phyloP scores from a whole-genome alignment of 495 filamentous ascomycete species.

The Podospora australis region DNA sequence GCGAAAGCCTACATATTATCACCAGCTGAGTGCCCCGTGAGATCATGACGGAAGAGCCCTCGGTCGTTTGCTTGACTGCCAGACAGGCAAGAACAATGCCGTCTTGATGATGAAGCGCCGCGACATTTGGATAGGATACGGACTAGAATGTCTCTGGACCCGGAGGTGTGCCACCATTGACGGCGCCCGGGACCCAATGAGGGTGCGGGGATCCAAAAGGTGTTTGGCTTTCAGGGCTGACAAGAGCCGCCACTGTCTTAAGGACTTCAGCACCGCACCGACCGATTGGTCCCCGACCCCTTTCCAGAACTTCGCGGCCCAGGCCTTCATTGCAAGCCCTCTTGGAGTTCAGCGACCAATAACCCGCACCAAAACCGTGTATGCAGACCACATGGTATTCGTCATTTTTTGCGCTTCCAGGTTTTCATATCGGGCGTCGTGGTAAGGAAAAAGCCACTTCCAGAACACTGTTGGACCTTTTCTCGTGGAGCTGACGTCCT shows the following conservation, averaged over 20 bases:
- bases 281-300: not conserved
- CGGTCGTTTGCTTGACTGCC: too few relatives aligned
- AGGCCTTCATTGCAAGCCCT: not conserved
- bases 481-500: not conserved
- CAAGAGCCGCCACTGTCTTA: not conserved
- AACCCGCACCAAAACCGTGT: not conserved
- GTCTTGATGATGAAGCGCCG: too few relatives aligned
- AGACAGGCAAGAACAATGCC: too few relatives aligned
- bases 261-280: not conserved
- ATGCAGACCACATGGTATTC: not conserved
- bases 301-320: not conserved
- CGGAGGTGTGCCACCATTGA: too few relatives aligned
- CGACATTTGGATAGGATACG: too few relatives aligned
- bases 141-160: too few relatives aligned
- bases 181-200: too few relatives aligned
- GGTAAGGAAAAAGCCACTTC: not conserved
- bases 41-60: too few relatives aligned
- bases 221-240: not conserved
- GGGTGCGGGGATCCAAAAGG: not conserved
- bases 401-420: not conserved
- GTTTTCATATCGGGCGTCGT: not conserved
- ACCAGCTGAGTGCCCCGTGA: too few relatives aligned
- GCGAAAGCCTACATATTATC: too few relatives aligned
- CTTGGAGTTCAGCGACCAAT: not conserved
- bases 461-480: not conserved